phyloP scores from a whole-genome alignment of 805 yeast species.

The Myxozyma neglecta region DNA sequence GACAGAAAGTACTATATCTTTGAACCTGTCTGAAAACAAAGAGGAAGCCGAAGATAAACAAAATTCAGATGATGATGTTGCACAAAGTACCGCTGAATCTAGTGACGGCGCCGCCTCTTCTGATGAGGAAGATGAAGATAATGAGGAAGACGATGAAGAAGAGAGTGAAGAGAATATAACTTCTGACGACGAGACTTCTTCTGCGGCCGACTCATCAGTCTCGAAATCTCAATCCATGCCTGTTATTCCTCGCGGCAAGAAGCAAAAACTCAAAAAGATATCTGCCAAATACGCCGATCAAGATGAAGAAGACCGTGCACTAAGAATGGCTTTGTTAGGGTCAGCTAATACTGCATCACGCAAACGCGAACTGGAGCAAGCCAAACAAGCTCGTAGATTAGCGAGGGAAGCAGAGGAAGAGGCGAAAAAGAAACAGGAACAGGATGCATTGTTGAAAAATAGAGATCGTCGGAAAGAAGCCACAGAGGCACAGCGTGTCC shows the following conservation, averaged over 20 bases:
- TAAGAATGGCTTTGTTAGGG: conserved; percentile 81
- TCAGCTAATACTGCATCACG: conserved; percentile 54
- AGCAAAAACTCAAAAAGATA: conserved; percentile 78
- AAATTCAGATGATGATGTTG: neutral
- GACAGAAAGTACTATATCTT: too few species aligned
- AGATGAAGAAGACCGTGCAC: conserved; percentile 79
- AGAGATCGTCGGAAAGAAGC: conserved; percentile 33
- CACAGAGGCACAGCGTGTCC: conserved; percentile 27
- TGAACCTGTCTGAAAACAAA: neutral
- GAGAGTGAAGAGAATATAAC: neutral
- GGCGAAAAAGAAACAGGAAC: conserved; percentile 23
- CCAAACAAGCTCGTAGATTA: conserved; percentile 34
- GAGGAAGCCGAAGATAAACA: neutral
- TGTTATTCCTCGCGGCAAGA: conserved; percentile 72
- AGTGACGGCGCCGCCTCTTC: conserved; percentile 13
- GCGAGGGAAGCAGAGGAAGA: conserved; percentile 21
- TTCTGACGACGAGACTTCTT: neutral
- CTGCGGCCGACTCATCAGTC: neutral
- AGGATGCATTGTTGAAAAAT: conserved; percentile 43
- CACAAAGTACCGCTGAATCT: neutral
- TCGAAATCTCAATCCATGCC: conserved; percentile 31
- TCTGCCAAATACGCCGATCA: conserved; percentile 83
- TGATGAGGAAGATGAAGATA: conserved; percentile 1
- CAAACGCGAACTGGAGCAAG: conserved; percentile 16
- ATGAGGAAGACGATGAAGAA: conserved; percentile 3